Conservation (phyloP, 805 yeast genomes). For the Metahyphopichia silvanorum region DNA sequence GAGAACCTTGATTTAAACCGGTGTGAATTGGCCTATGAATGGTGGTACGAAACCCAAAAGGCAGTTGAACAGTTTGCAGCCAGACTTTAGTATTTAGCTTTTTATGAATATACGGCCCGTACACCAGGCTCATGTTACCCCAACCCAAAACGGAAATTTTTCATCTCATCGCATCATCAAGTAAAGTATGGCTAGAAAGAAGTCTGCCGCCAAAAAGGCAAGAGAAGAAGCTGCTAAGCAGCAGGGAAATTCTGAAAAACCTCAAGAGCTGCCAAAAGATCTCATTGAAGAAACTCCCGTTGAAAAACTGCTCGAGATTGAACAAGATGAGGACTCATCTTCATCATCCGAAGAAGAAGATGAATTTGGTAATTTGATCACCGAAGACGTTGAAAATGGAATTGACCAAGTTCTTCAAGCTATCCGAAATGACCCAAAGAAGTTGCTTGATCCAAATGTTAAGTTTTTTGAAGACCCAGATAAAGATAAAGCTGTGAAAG, state of each 20-base stretch:
- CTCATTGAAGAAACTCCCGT: slow-evolving; percentile 7
- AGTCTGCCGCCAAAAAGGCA: slow-evolving; percentile 76
- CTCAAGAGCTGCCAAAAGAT: slow-evolving; percentile 7
- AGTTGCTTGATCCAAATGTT: slow-evolving; percentile 62
- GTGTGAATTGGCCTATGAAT: slow-evolving; percentile 49
- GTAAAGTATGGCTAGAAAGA: slow-evolving; percentile 73
- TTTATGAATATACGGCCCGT: too few species aligned
- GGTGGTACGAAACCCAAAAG: slow-evolving; percentile 55
- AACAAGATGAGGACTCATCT: slow-evolving; percentile 13
- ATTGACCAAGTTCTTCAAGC: slow-evolving; percentile 70
- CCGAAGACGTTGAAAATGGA: slow-evolving; percentile 81
- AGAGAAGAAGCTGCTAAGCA: slow-evolving; percentile 38
- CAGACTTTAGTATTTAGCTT: background rate
- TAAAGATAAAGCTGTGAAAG: slow-evolving; percentile 14
- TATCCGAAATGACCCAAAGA: slow-evolving; percentile 62
- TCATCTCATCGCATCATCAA: too few species aligned
- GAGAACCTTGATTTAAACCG: slow-evolving; percentile 58
- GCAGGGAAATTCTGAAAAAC: slow-evolving; percentile 3
- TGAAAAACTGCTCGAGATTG: slow-evolving; percentile 20
- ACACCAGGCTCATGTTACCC: too few species aligned
- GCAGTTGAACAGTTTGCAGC: slow-evolving; percentile 1
- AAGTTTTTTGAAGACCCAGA: slow-evolving; percentile 73
- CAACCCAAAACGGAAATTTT: too few species aligned
- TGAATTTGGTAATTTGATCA: slow-evolving; percentile 82
- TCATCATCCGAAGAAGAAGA: slow-evolving; percentile 77